These are phyloP conservation scores for Sporothrix pseudoabietina DNA, from an alignment of 2,329 filamentous ascomycete species.

Conservation along the genomic window DNA sequence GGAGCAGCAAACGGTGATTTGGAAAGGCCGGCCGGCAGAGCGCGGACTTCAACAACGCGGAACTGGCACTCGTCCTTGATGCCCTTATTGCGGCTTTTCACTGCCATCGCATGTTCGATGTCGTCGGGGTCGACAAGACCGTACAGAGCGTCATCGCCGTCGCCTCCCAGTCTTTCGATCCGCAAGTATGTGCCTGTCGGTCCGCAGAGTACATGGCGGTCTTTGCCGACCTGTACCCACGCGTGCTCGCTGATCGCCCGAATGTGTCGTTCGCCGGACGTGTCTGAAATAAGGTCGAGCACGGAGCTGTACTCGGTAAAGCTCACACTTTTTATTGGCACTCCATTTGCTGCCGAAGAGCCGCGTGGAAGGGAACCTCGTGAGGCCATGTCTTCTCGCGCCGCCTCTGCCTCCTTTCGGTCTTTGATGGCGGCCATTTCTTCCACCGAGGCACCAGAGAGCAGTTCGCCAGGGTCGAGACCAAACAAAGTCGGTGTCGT, in stretches of 20 bases:
- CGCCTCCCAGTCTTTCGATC: conserved; percentile 49
- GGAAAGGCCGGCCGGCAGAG: conserved; percentile 45
- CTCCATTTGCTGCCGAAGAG: background rate
- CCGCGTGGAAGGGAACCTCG: background rate
- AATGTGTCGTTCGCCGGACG: conserved; percentile 76
- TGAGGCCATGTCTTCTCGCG: conserved; percentile 29
- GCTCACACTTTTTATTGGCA: conserved; percentile 55
- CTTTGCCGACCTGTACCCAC: conserved; percentile 78
- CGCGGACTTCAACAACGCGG: conserved; percentile 53
- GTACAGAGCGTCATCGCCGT: conserved; percentile 34
- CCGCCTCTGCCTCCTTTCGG: conserved; percentile 51
- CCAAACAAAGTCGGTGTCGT: conserved; percentile 92
- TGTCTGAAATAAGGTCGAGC: conserved; percentile 86
- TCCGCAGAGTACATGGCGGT: conserved; percentile 71
- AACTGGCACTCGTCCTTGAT: conserved; percentile 40
- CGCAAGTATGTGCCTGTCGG: conserved; percentile 63
- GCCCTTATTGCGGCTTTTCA: conserved; percentile 33
- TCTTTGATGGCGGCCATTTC: conserved; percentile 61
- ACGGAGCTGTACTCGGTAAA: conserved; percentile 92
- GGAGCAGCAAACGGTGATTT: conserved; percentile 69
- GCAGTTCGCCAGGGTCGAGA: conserved; percentile 77
- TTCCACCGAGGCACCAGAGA: conserved; percentile 65
- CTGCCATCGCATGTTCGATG: conserved; percentile 40
- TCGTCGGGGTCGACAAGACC: background rate
- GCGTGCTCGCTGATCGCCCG: conserved; percentile 71